These are phyloP conservation scores for Glaciozyma antarctica DNA, from an alignment of 768 basidiomycete genomes.

Conservation along the genomic window DNA sequence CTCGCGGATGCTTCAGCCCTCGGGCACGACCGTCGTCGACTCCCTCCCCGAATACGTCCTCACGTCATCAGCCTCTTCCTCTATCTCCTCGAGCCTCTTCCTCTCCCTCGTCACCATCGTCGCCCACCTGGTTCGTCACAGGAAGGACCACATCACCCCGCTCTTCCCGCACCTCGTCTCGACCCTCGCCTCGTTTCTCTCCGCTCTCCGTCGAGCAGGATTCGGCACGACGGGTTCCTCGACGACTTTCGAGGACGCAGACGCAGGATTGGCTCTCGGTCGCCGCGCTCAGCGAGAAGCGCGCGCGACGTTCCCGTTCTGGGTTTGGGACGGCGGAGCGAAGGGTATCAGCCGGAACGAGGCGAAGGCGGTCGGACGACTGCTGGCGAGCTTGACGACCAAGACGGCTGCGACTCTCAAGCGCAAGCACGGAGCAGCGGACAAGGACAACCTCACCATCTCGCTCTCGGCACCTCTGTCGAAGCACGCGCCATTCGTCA, in stretches of 20 bases:
- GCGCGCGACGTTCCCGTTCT: conserved; percentile 20
- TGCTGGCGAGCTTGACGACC: conserved; percentile 21
- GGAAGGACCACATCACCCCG: conserved; percentile 26
- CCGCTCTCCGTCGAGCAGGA: conserved; percentile 13
- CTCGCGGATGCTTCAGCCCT: conserved; percentile 17
- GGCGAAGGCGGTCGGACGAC: conserved; percentile 20
- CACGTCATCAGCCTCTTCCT: neutral
- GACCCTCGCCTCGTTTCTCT: conserved; percentile 12
- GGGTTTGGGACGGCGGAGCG: conserved; percentile 24
- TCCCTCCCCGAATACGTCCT: neutral
- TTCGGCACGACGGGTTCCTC: conserved; percentile 16
- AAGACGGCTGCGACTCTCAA: conserved; percentile 21
- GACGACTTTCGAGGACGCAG: conserved; percentile 2
- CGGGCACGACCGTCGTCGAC: neutral
- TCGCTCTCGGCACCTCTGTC: conserved; percentile 31
- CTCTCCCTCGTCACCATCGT: conserved; percentile 15
- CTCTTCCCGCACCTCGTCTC: conserved; percentile 30
- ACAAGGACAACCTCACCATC: conserved; percentile 6
- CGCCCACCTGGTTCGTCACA: conserved; percentile 26
- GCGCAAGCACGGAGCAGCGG: neutral
- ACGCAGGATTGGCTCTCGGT: conserved; percentile 2
- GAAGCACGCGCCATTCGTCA: conserved; percentile 36
- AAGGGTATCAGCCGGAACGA: conserved; percentile 13
- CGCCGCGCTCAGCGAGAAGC: conserved; percentile 25
- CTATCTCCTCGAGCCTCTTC: neutral